Evolutionary conservation across 768 basidiomycete species (phyloP).

Genomic region (Phylloporus sp.): DNA sequence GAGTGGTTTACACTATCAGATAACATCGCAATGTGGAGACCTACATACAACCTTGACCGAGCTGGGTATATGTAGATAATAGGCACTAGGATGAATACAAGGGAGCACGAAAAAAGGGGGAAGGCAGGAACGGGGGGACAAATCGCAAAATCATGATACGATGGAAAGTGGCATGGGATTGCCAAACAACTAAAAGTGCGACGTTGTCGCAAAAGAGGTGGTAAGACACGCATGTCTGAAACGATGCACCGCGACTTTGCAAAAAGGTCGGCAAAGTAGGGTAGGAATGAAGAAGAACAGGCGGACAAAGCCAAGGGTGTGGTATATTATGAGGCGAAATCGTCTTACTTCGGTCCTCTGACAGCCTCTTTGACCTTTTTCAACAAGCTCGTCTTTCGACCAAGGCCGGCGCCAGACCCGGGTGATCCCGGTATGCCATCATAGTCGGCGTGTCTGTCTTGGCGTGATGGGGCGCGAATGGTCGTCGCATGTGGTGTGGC

Average conservation of each 20-base stretch:
- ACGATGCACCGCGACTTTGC: constrained; percentile 1
- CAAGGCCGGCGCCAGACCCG: constrained; percentile 42
- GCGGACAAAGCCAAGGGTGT: constrained; percentile 4
- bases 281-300: constrained; percentile 6
- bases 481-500: constrained; percentile 34
- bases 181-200: constrained; percentile 1
- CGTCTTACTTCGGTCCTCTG: constrained; percentile 44
- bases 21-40: constrained; percentile 25
- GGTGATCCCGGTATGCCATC: constrained; percentile 38
- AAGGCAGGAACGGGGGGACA: background rate
- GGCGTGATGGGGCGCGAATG: constrained; percentile 24
- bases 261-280: constrained; percentile 7
- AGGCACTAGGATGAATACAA: constrained; percentile 30
- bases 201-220: background rate
- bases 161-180: constrained; percentile 1
- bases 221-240: background rate
- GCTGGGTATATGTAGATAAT: constrained; percentile 32
- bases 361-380: constrained; percentile 76
- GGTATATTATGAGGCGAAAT: constrained; percentile 3
- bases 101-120: constrained; percentile 21
- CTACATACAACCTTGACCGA: constrained; percentile 31
- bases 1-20: constrained; percentile 28
- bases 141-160: constrained; percentile 7
- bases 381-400: constrained; percentile 72
- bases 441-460: constrained; percentile 44